Base-by-base conservation (phyloP, 805 yeast genomes). In the Ogataea angusta region DNA sequence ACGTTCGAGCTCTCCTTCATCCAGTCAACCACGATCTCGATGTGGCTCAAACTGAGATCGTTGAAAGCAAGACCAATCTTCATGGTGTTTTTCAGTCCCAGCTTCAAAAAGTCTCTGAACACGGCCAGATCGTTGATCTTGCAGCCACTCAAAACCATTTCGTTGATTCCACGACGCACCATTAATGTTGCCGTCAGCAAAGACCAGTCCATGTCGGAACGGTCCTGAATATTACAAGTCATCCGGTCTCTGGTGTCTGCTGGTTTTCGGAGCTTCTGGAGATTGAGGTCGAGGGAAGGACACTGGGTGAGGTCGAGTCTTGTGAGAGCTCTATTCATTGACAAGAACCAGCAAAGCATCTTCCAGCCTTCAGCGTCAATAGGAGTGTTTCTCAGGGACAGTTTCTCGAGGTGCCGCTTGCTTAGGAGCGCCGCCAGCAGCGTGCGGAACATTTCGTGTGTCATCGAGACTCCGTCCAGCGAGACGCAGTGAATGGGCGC, bases 141-240 rank as follows among this genome's bases (percentile, higher is more conserved):
- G 68, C 88, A 73, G 13, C 96, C 96, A 36, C 87, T 85, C 36
- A 90, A 61, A 27, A 87, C 70, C 42, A 90, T 64, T 54, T 87
- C 96, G 46, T 82, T 91, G 22, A 90, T 73, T 3, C 93, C 91
- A 30, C 82, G 82, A 47, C 95, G 68, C 14, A 73, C 74, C 14
- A 70, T 69, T 14, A 90, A 56, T 0, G 95, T 81, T 10, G 85
- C 83, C 3, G 80, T 77, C 42, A 91, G 73, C 34, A 86, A 63
- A 2, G 76, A 63, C 97, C 97, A 90, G 60, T 90, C 89, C 82
- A 82, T 80, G 41, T 78, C 81, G 2, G 86, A 75, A 43, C 96
- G 72, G 53, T 81, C 69, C 19, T 73, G 72, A 22, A 56, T 54
- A 53, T 75, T 75, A 46, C 75, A 67, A 5, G 51, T 42, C 82